Evolutionary conservation across 768 basidiomycete genomes (phyloP).

Genomic region (Kwoniella botswanensis): DNA sequence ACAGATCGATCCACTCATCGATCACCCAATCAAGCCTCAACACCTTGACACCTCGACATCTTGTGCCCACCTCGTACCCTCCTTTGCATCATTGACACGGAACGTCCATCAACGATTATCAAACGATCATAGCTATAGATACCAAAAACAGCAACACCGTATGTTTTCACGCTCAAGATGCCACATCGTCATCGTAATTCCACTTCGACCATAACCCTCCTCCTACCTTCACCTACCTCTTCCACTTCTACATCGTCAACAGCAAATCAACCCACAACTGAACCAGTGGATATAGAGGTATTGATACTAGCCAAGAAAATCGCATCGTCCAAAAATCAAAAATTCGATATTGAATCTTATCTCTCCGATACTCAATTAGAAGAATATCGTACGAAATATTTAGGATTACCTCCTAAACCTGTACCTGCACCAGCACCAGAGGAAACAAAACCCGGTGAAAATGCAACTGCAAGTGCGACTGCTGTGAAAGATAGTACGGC

Average conservation of each 20-base stretch:
- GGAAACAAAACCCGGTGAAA: background rate
- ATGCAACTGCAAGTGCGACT: background rate
- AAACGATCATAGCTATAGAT: background rate
- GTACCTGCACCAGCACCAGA: slow-evolving; percentile 4
- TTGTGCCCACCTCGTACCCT: too few relatives aligned
- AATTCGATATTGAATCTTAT: slow-evolving; percentile 44
- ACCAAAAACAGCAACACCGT: background rate
- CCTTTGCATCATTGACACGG: too few relatives aligned
- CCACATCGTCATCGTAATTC: slow-evolving; percentile 12
- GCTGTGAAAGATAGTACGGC: background rate
- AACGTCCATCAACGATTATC: background rate
- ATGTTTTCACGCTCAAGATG: background rate
- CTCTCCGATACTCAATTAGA: slow-evolving; percentile 33
- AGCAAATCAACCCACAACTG: background rate
- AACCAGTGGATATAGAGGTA: slow-evolving; percentile 28
- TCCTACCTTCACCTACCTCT: slow-evolving; percentile 16
- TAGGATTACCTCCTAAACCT: slow-evolving; percentile 20
- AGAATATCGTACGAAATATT: slow-evolving; percentile 29
- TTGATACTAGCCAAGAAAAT: slow-evolving; percentile 35
- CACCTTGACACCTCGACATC: too few relatives aligned
- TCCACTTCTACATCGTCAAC: slow-evolving; percentile 10
- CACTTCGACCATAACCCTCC: slow-evolving; percentile 11
- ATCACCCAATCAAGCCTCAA: too few relatives aligned
- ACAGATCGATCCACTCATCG: too few relatives aligned
- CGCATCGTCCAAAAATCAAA: slow-evolving; percentile 31